Base-by-base conservation (phyloP, 2,329 filamentous ascomycete species). In the Penicillium sp. region DNA sequence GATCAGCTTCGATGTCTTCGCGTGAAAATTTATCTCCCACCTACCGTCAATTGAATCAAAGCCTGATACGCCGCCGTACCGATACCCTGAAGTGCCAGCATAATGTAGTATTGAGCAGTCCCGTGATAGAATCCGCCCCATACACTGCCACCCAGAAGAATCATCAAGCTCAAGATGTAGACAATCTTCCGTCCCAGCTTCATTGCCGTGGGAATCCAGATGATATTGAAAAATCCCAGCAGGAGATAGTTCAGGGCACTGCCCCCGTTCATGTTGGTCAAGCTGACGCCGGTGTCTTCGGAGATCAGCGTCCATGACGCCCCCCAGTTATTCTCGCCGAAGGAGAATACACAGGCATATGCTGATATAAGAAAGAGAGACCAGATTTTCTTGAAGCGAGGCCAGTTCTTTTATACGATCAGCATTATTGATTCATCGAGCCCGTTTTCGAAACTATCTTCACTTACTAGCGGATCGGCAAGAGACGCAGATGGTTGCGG, bases 301-400 rank as follows among this genome's bases (percentile, higher is more conserved):
- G 74, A 73, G n/a, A 79, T 74, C 11, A 73, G 72, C 0, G 75
- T 78, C 76, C 76, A 78, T 46, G 75, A 74, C 16, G 76, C 75
- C n/a, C 76, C 76, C 41, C 74, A 70, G 39, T 74, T 75, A 53
- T 78, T 79, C 56, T 78, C 76, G 14, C 75, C 76, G 56, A 73
- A 77, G 1, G 75, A 77, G 59, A 76, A 75, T 1, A 75, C 72
- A 41, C 76, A 78, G 2, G 77, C 76, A 52, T 78, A 79, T 1
- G 75, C 57, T 1, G 76, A 73, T 1, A 77, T 71, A 4, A 79
- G 59, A 56, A 77, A 75, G 1, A 78, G 68, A 11, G 75, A 73
- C 63, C 74, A 79, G 60, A 72, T 71, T 46, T 78, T 79, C 60
- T 78, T 78, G 52, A 60, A 65, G 44, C 57, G 67, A 11, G 70